phyloP scores from a whole-genome alignment of 2,329 filamentous ascomycete genomes.

The Botrytis elliptica region DNA sequence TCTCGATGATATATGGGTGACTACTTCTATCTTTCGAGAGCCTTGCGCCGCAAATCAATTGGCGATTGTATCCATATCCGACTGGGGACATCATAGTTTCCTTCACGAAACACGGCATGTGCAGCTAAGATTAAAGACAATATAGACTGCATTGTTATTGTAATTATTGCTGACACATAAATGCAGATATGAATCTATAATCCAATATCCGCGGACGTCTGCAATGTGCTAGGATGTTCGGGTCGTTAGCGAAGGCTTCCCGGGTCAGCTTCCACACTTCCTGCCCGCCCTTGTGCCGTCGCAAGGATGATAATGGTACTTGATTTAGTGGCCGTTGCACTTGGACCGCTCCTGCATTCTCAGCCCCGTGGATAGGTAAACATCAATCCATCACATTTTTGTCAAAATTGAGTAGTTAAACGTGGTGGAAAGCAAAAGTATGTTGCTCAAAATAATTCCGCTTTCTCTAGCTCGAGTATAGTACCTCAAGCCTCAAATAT shows the following conservation, averaged over 20 bases:
- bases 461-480: not conserved
- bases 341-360: not conserved
- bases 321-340: constrained; percentile 12
- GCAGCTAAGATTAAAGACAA: not conserved
- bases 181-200: not conserved
- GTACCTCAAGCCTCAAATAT: not conserved
- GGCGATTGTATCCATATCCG: not conserved
- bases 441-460: not conserved
- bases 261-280: constrained; percentile 20
- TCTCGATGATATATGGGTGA: not conserved
- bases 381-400: not conserved
- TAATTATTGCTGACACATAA: not conserved
- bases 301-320: constrained; percentile 16
- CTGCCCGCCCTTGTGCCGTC: not conserved
- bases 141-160: not conserved
- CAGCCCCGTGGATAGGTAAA: not conserved
- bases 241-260: constrained; percentile 1
- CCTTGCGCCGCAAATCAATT: not conserved
- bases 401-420: not conserved
- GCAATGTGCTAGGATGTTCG: not conserved
- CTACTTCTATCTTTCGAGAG: not conserved
- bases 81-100: not conserved
- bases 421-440: not conserved
- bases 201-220: not conserved
- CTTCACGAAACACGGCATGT: constrained; percentile 3